Evolutionary conservation across 179 eudicot genomes (phyloP).

Genomic region (Silene noctiflora): DNA sequence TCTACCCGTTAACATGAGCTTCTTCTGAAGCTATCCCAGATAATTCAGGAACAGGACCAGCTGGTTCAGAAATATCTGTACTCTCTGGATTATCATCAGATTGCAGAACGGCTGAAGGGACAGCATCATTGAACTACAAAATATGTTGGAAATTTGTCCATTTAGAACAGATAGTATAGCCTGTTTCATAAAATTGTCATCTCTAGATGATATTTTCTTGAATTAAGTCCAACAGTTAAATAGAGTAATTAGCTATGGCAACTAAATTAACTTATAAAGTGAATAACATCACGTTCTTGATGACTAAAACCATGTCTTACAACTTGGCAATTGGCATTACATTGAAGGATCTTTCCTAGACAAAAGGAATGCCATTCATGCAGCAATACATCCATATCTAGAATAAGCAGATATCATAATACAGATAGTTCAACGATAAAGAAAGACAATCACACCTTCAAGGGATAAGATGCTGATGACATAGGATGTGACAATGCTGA

Average conservation of each 20-base stretch:
- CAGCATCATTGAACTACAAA: conserved; percentile 23
- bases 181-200: background rate
- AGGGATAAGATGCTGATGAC: conserved; percentile 5
- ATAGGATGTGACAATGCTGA: conserved; percentile 7
- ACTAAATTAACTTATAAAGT: background rate
- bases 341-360: background rate
- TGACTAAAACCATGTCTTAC: background rate
- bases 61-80: conserved; percentile 27
- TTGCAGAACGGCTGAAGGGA: conserved; percentile 18
- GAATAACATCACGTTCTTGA: background rate
- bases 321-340: background rate
- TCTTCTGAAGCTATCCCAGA: conserved; percentile 22
- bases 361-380: background rate
- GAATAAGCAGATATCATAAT: background rate
- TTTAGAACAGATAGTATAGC: background rate
- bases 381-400: background rate
- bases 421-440: background rate
- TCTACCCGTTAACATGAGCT: conserved; percentile 26
- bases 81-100: conserved; percentile 20
- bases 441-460: background rate
- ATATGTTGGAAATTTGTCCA: background rate
- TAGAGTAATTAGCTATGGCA: no score
- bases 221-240: no score
- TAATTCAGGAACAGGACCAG: conserved; percentile 18
- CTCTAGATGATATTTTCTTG: background rate